A percentile compares a stretch with the other conserved stretches of the same genome.
These are phyloP conservation scores for Sphaerobolus stellatus DNA, from an alignment of 1,284 basidiomycete genomes.

Conservation along the genomic window DNA sequence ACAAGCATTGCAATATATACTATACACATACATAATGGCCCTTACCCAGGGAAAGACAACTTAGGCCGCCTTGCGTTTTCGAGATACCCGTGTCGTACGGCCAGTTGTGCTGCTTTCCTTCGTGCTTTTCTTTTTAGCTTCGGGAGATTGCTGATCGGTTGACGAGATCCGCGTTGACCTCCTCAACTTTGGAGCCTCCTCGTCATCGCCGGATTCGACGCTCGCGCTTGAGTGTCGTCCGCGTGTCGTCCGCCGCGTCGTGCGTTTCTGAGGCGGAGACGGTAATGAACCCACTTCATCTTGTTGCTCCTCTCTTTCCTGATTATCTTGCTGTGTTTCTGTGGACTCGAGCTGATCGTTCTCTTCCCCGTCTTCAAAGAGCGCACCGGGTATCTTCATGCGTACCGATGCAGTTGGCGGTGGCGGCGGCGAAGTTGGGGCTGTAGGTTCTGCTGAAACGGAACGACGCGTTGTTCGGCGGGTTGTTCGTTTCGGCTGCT, in stretches of 20 bases:
- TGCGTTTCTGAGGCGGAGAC: not conserved
- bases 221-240: constrained; percentile 8
- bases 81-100: constrained; percentile 14
- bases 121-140: constrained; percentile 6
- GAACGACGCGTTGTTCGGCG: not conserved
- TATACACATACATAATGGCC: not conserved
- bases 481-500: too few species aligned
- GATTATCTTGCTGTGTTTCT: constrained; percentile 3
- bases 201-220: constrained; percentile 13
- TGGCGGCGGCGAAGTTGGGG: not conserved
- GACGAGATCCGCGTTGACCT: constrained; percentile 19
- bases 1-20: not conserved
- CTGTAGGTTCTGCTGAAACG: not conserved
- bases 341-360: not conserved
- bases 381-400: constrained; percentile 17
- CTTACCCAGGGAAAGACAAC: too few species aligned
- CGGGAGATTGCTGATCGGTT: not conserved
- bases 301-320: constrained; percentile 17
- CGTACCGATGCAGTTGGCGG: not conserved
- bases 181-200: constrained; percentile 10
- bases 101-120: constrained; percentile 13
- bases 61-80: constrained; percentile 15
- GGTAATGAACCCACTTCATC: constrained; percentile 17
- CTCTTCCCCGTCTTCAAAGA: constrained; percentile 15
- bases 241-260: not conserved